Percentiles rank a stretch among this genome's conserved stretches.
Evolutionary conservation across 1,139 yeast species (phyloP).

Genomic region (Saccharomyces uvarum): DNA sequence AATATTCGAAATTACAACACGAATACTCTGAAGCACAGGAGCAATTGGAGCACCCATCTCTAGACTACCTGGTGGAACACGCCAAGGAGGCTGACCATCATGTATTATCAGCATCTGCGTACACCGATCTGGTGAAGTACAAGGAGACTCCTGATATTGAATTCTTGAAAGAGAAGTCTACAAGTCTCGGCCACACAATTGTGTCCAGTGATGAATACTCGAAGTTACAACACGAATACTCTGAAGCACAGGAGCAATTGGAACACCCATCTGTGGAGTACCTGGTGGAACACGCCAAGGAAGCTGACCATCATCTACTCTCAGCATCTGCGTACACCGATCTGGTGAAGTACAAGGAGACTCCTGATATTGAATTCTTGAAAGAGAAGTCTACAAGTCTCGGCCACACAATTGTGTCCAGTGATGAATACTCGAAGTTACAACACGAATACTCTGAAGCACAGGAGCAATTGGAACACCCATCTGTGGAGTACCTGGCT

Average conservation of each 20-base stretch:
- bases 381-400: slow-evolving; percentile 23
- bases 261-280: slow-evolving; percentile 11
- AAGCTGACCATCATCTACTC: not conserved
- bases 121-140: slow-evolving; percentile 9
- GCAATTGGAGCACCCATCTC: slow-evolving; percentile 8
- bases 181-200: slow-evolving; percentile 16
- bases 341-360: slow-evolving; percentile 3
- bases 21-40: slow-evolving; percentile 10
- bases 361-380: slow-evolving; percentile 20
- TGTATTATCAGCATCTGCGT: slow-evolving; percentile 11
- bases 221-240: slow-evolving; percentile 2
- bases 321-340: slow-evolving; percentile 16
- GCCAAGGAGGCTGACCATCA: slow-evolving; percentile 1
- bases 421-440: slow-evolving; percentile 12
- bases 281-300: slow-evolving; percentile 7
- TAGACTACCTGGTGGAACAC: slow-evolving; percentile 10
- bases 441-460: not conserved
- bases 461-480: slow-evolving; percentile 1
- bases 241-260: slow-evolving; percentile 7
- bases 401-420: slow-evolving; percentile 13
- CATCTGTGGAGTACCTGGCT: slow-evolving; percentile 7
- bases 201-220: slow-evolving; percentile 13
- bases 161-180: slow-evolving; percentile 27
- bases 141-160: slow-evolving; percentile 12
- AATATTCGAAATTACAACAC: too few species aligned